Evolutionary conservation across 2,329 filamentous ascomycete species (phyloP).

Genomic region (Clonostachys chloroleuca): DNA sequence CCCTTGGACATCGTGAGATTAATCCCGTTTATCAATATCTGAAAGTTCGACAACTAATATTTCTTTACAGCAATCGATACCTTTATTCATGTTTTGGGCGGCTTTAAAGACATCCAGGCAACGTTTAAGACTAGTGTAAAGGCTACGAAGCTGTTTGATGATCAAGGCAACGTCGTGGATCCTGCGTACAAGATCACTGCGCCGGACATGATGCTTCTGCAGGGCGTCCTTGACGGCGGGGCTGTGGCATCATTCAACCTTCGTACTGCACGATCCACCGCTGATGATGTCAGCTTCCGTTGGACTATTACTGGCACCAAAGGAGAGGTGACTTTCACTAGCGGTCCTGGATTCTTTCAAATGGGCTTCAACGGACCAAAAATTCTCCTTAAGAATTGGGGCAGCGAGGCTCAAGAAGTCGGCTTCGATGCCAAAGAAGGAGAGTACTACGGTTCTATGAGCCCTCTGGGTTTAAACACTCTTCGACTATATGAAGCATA

Average conservation of each 20-base stretch:
- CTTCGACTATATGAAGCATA: no score
- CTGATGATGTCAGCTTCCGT: conserved; percentile 14
- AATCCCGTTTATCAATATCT: not conserved
- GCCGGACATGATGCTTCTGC: conserved; percentile 25
- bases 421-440: no score
- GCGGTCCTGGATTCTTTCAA: no score
- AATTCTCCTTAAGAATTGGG: no score
- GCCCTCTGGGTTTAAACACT: no score
- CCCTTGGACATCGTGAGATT: conserved; percentile 20
- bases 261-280: conserved; percentile 9
- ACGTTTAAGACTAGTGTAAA: conserved; percentile 4
- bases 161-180: conserved; percentile 14
- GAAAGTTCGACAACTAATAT: not conserved
- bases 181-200: conserved; percentile 14
- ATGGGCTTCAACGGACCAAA: no score
- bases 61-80: conserved; percentile 19
- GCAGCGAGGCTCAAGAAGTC: no score
- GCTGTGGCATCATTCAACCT: conserved; percentile 19
- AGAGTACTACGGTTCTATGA: no score
- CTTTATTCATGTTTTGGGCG: conserved; percentile 22
- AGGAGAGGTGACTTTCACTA: conserved; percentile 20
- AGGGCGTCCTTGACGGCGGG: conserved; percentile 21
- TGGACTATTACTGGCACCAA: conserved; percentile 30
- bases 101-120: conserved; percentile 12
- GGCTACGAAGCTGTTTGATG: conserved; percentile 13